Evolutionary conservation across 805 yeast species (phyloP).

Genomic region (Zygosaccharomyces lentus): DNA sequence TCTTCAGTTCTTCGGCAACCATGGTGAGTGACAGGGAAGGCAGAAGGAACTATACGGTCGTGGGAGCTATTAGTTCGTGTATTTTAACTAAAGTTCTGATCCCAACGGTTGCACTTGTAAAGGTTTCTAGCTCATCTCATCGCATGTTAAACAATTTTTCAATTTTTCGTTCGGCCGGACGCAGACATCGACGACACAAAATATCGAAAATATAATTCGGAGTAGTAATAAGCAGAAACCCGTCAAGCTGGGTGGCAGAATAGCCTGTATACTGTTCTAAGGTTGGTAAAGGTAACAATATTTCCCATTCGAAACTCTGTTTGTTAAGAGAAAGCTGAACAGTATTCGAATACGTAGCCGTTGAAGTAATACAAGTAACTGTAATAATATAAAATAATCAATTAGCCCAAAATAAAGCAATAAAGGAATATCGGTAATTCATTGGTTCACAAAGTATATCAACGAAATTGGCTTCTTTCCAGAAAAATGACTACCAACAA

Average conservation of each 20-base stretch:
- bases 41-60: too few species aligned
- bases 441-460: too few species aligned
- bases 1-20: conserved; percentile 39
- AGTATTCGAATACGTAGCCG: too few species aligned
- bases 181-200: conserved; percentile 8
- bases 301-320: too few species aligned
- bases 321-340: too few species aligned
- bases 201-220: background rate
- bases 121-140: conserved; percentile 11
- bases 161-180: conserved; percentile 1
- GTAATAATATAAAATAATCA: too few species aligned
- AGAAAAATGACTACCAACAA: too few species aligned
- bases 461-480: too few species aligned
- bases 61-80: background rate
- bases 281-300: too few species aligned
- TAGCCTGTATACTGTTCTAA: too few species aligned
- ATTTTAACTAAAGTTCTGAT: background rate
- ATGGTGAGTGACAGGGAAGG: conserved; percentile 8
- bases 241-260: background rate
- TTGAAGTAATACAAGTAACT: too few species aligned
- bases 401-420: background rate
- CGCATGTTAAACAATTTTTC: conserved; percentile 12
- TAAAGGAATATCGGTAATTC: too few species aligned
- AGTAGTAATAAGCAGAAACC: background rate
- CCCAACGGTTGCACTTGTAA: background rate